Evolutionary conservation across 2,329 filamentous ascomycete genomes (phyloP).

Genomic region (Amauroascus verrucosus): DNA sequence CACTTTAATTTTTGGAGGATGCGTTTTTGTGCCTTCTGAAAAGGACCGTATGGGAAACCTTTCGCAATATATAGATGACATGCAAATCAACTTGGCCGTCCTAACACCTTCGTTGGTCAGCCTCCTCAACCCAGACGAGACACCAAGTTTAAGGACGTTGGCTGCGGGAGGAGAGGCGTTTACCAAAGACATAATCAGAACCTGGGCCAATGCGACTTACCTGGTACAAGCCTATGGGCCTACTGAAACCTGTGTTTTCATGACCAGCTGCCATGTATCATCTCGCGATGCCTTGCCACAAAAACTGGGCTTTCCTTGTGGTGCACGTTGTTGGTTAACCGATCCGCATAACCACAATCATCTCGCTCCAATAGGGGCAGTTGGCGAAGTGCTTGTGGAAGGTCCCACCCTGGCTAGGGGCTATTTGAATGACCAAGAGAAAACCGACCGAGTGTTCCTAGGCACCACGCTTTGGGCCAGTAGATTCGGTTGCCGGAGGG

Average conservation of each 20-base stretch:
- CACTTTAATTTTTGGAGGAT: constrained; percentile 27
- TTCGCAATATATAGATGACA: background rate
- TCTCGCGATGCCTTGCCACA: background rate
- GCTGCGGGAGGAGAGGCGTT: constrained; percentile 26
- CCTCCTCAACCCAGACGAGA: constrained; percentile 27
- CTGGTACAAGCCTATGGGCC: constrained; percentile 31
- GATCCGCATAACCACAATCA: constrained; percentile 22
- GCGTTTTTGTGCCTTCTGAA: constrained; percentile 35
- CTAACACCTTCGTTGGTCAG: constrained; percentile 48
- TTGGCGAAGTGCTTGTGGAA: constrained; percentile 34
- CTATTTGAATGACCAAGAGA: constrained; percentile 24
- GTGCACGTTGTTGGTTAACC: constrained; percentile 21
- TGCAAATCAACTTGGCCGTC: constrained; percentile 37
- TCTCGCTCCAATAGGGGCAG: constrained; percentile 16
- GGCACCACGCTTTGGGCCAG: constrained; percentile 17
- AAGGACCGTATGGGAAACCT: constrained; percentile 34
- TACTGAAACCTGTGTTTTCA: background rate
- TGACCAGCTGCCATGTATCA: background rate
- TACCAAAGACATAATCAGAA: constrained; percentile 20
- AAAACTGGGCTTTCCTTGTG: constrained; percentile 16
- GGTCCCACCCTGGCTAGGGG: constrained; percentile 31
- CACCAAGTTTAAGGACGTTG: constrained; percentile 32
- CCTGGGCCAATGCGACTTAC: constrained; percentile 18
- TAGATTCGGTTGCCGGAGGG: constrained; percentile 21
- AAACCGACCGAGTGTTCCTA: constrained; percentile 18